Conservation (phyloP, 2,329 filamentous ascomycete genomes). For the Trichoderma sp. region DNA sequence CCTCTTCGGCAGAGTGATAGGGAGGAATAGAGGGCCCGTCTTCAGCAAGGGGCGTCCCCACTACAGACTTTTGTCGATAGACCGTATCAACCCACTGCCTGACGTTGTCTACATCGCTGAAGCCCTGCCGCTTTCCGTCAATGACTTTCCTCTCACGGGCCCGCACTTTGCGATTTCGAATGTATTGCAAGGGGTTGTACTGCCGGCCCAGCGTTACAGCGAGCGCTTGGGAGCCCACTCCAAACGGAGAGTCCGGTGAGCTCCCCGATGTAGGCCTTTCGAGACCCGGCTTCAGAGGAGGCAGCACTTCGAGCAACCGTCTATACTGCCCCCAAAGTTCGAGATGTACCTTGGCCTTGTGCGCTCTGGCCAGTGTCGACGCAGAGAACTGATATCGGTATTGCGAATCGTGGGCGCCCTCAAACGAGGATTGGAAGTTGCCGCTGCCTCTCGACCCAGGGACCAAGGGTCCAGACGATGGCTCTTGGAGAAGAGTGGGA, state of each 20-base stretch:
- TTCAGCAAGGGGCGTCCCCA: conserved; percentile 34
- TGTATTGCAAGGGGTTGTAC: conserved; percentile 92
- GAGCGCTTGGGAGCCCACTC: conserved; percentile 35
- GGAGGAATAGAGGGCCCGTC: conserved; percentile 45
- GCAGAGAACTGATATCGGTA: conserved; percentile 72
- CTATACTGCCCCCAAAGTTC: conserved; percentile 86
- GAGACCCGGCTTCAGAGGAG: conserved; percentile 64
- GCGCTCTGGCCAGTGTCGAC: conserved; percentile 78
- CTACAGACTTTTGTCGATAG: conserved; percentile 40
- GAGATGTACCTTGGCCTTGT: conserved; percentile 82
- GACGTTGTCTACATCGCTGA: conserved; percentile 73
- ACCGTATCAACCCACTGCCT: conserved; percentile 77
- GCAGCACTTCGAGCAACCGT: conserved; percentile 75
- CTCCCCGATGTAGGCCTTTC: conserved; percentile 47
- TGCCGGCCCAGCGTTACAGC: conserved; percentile 61
- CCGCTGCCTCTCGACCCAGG: conserved; percentile 48
- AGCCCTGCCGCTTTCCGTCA: conserved; percentile 75
- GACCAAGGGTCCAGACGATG: conserved; percentile 45
- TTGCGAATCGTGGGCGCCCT: conserved; percentile 47
- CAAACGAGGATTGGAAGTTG: conserved; percentile 54
- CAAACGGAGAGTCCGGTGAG: conserved; percentile 47
- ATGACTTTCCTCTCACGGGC: conserved; percentile 76
- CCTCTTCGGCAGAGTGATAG: conserved; percentile 53
- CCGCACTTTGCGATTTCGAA: conserved; percentile 86
- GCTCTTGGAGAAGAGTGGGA: conserved; percentile 54